A percentile compares a stretch with the other conserved stretches of the same genome.
Evolutionary conservation across 306 rosid species (phyloP).

Genomic region (Castanea crenata): DNA sequence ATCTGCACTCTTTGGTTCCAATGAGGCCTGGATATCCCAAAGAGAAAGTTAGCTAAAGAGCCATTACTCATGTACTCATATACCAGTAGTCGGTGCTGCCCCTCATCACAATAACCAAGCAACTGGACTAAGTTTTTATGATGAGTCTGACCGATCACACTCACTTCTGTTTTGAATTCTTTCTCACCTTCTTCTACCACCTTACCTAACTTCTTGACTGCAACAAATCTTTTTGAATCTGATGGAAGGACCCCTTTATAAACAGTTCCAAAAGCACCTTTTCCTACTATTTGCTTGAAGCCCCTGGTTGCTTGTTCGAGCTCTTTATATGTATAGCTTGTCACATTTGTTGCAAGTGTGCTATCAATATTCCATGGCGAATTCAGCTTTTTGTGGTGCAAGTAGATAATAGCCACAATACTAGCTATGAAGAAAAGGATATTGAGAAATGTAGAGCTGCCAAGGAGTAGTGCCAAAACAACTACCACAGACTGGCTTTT

Average conservation of each 20-base stretch:
- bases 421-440: not conserved
- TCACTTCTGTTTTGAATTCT: constrained; percentile 41
- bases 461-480: constrained; percentile 22
- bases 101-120: constrained; percentile 26
- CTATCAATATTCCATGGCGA: not conserved
- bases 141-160: constrained; percentile 28
- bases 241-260: constrained; percentile 32
- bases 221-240: constrained; percentile 24
- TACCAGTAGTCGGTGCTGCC: not conserved
- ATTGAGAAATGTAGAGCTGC: constrained; percentile 30
- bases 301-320: constrained; percentile 26
- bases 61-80: constrained; percentile 22
- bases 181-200: constrained; percentile 35
- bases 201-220: constrained; percentile 30
- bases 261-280: constrained; percentile 25
- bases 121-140: constrained; percentile 26
- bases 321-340: constrained; percentile 7
- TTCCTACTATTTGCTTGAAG: constrained; percentile 27
- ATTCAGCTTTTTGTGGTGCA: not conserved
- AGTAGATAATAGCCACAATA: not conserved
- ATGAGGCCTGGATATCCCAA: constrained; percentile 21
- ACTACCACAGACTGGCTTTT: constrained; percentile 6
- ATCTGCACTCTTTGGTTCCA: constrained; percentile 22
- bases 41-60: constrained; percentile 9
- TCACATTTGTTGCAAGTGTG: not conserved